Conservation (phyloP, 2,329 filamentous ascomycete species). For the Lachnellula cervina region DNA sequence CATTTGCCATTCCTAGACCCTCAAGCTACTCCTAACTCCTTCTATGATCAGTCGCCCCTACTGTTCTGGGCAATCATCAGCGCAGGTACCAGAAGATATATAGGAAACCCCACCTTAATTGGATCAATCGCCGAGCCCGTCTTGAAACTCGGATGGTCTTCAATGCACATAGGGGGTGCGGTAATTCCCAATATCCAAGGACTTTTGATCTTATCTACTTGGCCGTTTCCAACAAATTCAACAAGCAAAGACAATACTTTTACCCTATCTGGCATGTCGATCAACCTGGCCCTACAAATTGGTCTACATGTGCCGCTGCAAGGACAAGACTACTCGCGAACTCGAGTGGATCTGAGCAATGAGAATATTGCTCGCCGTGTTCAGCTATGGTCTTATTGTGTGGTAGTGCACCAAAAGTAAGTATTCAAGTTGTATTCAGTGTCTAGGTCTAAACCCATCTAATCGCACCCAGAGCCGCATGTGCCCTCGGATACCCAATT, state of each 20-base stretch:
- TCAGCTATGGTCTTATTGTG: slow-evolving; percentile 12
- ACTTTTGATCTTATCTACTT: slow-evolving; percentile 11
- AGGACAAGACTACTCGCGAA: slow-evolving; percentile 13
- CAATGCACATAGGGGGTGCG: slow-evolving; percentile 9
- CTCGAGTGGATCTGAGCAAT: slow-evolving; percentile 7
- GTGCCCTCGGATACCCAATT: slow-evolving; percentile 10
- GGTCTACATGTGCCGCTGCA: slow-evolving; percentile 12
- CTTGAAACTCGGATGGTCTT: slow-evolving; percentile 7
- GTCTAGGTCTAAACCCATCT: background rate
- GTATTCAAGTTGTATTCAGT: background rate
- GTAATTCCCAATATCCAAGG: slow-evolving; percentile 14
- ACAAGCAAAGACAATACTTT: slow-evolving; percentile 12
- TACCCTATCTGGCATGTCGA: slow-evolving; percentile 9
- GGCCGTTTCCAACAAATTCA: slow-evolving; percentile 10
- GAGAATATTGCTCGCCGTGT: slow-evolving; percentile 4
- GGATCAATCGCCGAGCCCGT: slow-evolving; percentile 5
- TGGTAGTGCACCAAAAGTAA: slow-evolving; percentile 13
- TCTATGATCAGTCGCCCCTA: slow-evolving; percentile 10
- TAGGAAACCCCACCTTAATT: slow-evolving; percentile 4
- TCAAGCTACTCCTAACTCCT: slow-evolving; percentile 8
- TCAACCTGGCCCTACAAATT: slow-evolving; percentile 12
- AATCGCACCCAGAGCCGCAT: slow-evolving; percentile 6
- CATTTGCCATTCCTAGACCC: slow-evolving; percentile 11
- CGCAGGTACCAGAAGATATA: slow-evolving; percentile 7
- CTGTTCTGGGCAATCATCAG: slow-evolving; percentile 14